A percentile compares a stretch with the other conserved stretches of the same genome.
Conservation (phyloP, 768 basidiomycete species). For the Symmetrospora coprosmae region DNA sequence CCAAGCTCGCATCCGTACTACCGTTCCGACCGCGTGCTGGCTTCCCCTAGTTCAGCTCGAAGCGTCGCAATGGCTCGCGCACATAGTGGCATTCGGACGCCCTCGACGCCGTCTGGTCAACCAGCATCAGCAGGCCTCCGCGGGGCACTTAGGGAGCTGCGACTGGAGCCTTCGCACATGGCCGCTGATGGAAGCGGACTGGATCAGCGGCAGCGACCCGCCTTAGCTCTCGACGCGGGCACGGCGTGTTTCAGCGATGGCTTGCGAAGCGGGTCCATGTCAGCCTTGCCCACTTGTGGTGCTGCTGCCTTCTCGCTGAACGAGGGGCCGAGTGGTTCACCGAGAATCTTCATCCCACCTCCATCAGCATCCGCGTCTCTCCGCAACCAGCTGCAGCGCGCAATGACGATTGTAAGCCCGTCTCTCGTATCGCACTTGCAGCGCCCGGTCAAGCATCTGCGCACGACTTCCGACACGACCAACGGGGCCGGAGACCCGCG, state of each 20-base stretch:
- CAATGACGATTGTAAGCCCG: too few species aligned
- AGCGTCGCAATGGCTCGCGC: not conserved
- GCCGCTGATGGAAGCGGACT: not conserved
- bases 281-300: not conserved
- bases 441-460: too few species aligned
- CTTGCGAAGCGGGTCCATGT: too few species aligned
- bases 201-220: not conserved
- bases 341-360: slow-evolving; percentile 7
- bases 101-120: not conserved
- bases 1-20: slow-evolving; percentile 20
- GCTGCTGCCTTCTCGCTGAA: not conserved
- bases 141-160: too few species aligned
- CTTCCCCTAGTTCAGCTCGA: not conserved
- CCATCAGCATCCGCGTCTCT: slow-evolving; percentile 11
- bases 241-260: too few species aligned
- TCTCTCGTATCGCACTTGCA: too few species aligned
- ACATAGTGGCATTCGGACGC: not conserved
- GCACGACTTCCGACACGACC: not conserved
- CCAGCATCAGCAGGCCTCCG: too few species aligned
- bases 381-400: not conserved
- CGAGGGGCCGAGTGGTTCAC: not conserved
- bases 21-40: slow-evolving; percentile 2
- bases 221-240: too few species aligned
- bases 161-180: not conserved
- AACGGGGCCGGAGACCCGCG: too few species aligned